Evolutionary conservation across 78 protist genomes (phyloP), one percentile per base, ranked within the genome.

Genomic region (Speleostelium caveatum): DNA sequence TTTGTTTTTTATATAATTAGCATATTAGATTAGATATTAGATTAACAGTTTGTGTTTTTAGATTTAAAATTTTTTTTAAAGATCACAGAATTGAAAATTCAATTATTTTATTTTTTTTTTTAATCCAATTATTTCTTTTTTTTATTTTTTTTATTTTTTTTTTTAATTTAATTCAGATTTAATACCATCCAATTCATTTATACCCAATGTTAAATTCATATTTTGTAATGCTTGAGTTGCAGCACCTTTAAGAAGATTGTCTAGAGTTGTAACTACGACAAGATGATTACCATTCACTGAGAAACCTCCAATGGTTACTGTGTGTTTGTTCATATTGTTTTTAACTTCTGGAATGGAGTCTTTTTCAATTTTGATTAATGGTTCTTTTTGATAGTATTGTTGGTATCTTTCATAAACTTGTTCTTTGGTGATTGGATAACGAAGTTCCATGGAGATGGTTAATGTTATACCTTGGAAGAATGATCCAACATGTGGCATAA

Each of bases 231-330:
- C 91, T 86, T 94, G 96, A 39, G 96, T 94, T 16, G 96, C 92
- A 14, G 96, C 96, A 42, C 96, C 96, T 75, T 94, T 94, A 62
- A 94, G 86, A n/a, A 94, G 79, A 51, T 94, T 94, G 73, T 94
- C 96, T 16, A 94, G 22, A 33, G 96, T 94, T n/a, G 94, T 56
- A 22, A 87, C 94, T 19, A 93, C 76, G 2, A 93, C 96, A 19
- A 77, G 61, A 55, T 87, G 93, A 42, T 67, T 75, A 60, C 71
- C 85, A 59, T 77, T 71, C 35, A 77, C 91, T 35, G 72, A 55
- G 41, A 93, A 87, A 33, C 96, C 96, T 53, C 96, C 96, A 28
- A 93, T 56, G 33, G 79, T 41, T 22, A 93, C 78, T 7, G 87
- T 77, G 28, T 93, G 96, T 62, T 86, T 79, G 35, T 56, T 60